A percentile compares a stretch with the other conserved stretches of the same genome.
These are phyloP conservation scores for Nothophaeocryptopus gaeumannii DNA, from an alignment of 2,329 filamentous ascomycete genomes.

Conservation along the genomic window DNA sequence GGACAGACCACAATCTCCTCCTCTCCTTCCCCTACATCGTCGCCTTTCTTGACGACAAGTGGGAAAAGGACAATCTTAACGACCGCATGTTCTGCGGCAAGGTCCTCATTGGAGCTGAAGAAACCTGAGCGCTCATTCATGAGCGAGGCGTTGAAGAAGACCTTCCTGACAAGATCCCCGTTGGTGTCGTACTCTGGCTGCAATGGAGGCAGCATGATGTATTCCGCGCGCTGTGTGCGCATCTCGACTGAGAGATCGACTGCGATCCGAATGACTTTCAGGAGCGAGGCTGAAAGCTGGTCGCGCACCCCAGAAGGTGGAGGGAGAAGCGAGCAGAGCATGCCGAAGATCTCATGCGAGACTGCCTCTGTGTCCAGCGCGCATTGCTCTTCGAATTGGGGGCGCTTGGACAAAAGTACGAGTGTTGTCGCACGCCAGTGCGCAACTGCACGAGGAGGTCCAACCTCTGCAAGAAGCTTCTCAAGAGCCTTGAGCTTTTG, in stretches of 20 bases:
- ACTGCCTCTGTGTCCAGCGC: slow-evolving; percentile 91
- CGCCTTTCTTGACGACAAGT: slow-evolving; percentile 91
- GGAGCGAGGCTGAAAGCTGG: slow-evolving; percentile 79
- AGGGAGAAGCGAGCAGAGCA: slow-evolving; percentile 78
- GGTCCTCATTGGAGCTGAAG: slow-evolving; percentile 69
- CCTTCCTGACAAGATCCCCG: slow-evolving; percentile 82
- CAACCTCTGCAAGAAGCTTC: slow-evolving; percentile 85
- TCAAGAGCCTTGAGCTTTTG: slow-evolving; percentile 96
- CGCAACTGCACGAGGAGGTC: slow-evolving; percentile 81
- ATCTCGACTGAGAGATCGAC: slow-evolving; percentile 93
- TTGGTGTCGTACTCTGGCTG: slow-evolving; percentile 93
- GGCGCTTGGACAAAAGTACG: slow-evolving; percentile 77
- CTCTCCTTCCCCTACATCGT: slow-evolving; percentile 80
- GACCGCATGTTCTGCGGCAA: slow-evolving; percentile 71
- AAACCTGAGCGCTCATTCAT: slow-evolving; percentile 90
- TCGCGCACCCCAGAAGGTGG: slow-evolving; percentile 77
- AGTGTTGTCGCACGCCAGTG: slow-evolving; percentile 96
- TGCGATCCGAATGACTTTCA: slow-evolving; percentile 81
- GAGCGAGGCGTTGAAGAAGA: slow-evolving; percentile 85
- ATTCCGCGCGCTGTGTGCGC: slow-evolving; percentile 94
- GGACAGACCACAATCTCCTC: slow-evolving; percentile 95
- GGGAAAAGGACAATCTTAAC: slow-evolving; percentile 95
- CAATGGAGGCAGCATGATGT: slow-evolving; percentile 95
- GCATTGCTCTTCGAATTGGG: slow-evolving; percentile 77
- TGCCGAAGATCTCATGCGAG: slow-evolving; percentile 84